These are phyloP conservation scores for Lachancea waltii DNA, from an alignment of 805 yeast genomes.

Conservation along the genomic window DNA sequence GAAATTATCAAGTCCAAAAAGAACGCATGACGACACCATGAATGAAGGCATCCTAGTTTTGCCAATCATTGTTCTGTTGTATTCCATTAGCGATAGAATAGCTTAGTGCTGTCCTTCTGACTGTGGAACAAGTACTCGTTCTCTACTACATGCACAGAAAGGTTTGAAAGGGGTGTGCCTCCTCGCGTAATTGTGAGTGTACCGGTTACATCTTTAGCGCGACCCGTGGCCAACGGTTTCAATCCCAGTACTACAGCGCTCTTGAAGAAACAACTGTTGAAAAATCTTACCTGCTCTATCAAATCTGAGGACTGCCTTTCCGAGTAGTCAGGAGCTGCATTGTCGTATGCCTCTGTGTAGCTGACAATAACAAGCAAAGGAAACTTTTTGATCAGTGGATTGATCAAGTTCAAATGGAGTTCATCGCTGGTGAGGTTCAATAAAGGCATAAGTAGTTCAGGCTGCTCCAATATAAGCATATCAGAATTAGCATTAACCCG, in stretches of 20 bases:
- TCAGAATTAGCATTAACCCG: constrained; percentile 36
- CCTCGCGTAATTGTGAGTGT: constrained; percentile 57
- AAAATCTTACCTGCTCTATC: constrained; percentile 25
- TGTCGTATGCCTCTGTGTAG: constrained; percentile 16
- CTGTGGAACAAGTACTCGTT: constrained; percentile 58
- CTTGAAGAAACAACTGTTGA: constrained; percentile 19
- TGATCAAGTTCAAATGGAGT: constrained; percentile 22
- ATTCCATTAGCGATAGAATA: constrained; percentile 34
- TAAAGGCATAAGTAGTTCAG: constrained; percentile 28
- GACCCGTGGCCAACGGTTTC: constrained; percentile 68
- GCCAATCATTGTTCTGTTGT: no score
- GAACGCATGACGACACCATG: constrained; percentile 11
- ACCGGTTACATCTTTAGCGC: constrained; percentile 80
- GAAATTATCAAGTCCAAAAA: constrained; percentile 46
- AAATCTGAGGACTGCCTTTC: constrained; percentile 16
- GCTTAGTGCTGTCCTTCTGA: constrained; percentile 44
- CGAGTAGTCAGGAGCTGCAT: constrained; percentile 13
- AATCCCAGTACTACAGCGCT: constrained; percentile 38
- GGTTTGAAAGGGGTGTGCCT: constrained; percentile 31
- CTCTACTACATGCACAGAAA: constrained; percentile 37
- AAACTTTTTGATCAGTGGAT: constrained; percentile 22
- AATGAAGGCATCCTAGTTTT: no score
- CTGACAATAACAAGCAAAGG: constrained; percentile 23
- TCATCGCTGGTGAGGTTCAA: constrained; percentile 24
- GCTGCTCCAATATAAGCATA: constrained; percentile 27